A percentile compares a stretch with the other conserved stretches of the same genome.
Conservation (phyloP, 2,329 filamentous ascomycete species). For the Escovopsis sp. region DNA sequence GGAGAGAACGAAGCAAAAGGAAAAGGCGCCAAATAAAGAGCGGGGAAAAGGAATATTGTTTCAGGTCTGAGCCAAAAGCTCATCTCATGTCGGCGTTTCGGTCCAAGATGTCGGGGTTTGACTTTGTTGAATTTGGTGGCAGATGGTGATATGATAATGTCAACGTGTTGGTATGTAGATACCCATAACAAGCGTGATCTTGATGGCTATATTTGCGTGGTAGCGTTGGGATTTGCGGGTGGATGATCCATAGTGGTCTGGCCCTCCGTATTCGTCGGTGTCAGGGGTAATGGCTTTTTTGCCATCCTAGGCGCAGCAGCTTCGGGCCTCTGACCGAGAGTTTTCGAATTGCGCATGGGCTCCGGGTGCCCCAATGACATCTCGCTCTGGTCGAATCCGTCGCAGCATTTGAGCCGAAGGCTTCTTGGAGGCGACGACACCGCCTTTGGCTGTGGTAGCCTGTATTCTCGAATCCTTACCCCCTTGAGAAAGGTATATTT, state of each 20-base stretch:
- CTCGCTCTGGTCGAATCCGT: constrained; percentile 16
- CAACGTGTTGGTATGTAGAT: constrained; percentile 16
- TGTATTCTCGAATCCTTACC: constrained; percentile 17
- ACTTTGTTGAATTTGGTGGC: constrained; percentile 12
- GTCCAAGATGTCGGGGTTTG: constrained; percentile 9
- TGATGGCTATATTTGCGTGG: background rate
- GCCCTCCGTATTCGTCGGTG: background rate
- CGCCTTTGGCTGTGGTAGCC: constrained; percentile 6
- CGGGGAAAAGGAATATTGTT: background rate
- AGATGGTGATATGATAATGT: constrained; percentile 6
- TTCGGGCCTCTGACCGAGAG: background rate
- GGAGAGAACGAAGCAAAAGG: constrained; percentile 78
- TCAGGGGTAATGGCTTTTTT: background rate
- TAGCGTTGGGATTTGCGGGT: background rate
- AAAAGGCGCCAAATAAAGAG: constrained; percentile 53
- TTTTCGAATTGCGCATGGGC: constrained; percentile 5
- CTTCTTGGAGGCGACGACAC: constrained; percentile 2
- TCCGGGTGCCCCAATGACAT: constrained; percentile 6
- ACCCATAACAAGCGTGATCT: constrained; percentile 14
- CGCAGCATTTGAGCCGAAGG: constrained; percentile 15
- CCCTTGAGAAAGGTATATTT: constrained; percentile 15
- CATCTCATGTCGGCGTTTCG: constrained; percentile 18
- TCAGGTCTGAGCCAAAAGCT: constrained; percentile 5
- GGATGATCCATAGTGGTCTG: background rate
- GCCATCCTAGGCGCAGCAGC: background rate